These are phyloP conservation scores for Dichotomopilus funicola DNA, from an alignment of 2,329 filamentous ascomycete species.

Conservation along the genomic window DNA sequence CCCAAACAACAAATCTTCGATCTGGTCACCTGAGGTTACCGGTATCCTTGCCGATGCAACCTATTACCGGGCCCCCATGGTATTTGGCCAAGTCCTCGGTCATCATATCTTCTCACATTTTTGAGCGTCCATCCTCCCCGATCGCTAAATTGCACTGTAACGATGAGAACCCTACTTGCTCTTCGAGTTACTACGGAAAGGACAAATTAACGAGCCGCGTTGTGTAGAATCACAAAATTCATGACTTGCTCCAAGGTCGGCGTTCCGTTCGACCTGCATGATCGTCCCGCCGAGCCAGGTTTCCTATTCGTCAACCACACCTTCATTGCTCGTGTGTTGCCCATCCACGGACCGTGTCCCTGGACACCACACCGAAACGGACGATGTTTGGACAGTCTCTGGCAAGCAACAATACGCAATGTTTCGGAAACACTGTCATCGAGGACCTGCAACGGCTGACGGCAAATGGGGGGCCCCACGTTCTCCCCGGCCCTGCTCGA, in stretches of 20 bases:
- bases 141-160: too few species aligned
- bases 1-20: background rate
- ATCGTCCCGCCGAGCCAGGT: constrained; percentile 3
- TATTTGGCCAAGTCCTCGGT: background rate
- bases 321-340: constrained; percentile 1
- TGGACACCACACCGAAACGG: background rate
- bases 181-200: too few species aligned
- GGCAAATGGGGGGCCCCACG: too few species aligned
- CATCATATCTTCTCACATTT: too few species aligned
- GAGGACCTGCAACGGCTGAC: too few species aligned
- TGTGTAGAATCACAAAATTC: background rate
- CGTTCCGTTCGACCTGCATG: constrained; percentile 10
- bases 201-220: background rate
- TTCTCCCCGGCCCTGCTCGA: too few species aligned
- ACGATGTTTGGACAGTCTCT: background rate
- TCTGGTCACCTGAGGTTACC: background rate
- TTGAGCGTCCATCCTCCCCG: too few species aligned
- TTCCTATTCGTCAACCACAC: constrained; percentile 10
- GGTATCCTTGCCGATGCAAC: background rate
- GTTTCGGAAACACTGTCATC: too few species aligned
- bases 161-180: too few species aligned
- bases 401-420: background rate
- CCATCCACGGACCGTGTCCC: background rate
- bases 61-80: background rate
- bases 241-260: background rate